phyloP scores from a whole-genome alignment of 768 basidiomycete species.

The Pleurotus tuber-regium region DNA sequence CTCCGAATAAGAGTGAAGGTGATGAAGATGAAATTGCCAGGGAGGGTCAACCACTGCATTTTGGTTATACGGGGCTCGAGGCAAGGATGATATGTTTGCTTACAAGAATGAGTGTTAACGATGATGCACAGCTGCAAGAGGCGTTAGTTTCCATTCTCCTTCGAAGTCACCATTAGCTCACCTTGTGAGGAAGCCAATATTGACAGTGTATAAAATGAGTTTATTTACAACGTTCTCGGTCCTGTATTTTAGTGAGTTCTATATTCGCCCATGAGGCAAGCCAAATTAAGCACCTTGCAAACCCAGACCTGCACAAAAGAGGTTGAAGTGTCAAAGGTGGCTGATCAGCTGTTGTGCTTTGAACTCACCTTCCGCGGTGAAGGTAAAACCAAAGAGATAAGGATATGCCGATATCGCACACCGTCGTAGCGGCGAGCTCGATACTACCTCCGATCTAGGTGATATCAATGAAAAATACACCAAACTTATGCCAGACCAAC shows the following conservation, averaged over 20 bases:
- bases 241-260: no score
- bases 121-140: constrained; percentile 9
- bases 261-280: no score
- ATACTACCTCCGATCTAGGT: constrained; percentile 13
- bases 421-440: constrained; percentile 11
- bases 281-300: constrained; percentile 7
- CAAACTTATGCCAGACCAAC: neutral
- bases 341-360: neutral
- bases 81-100: no score
- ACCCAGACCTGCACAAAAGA: constrained; percentile 9
- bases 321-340: no score
- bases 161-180: neutral
- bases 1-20: constrained; percentile 14
- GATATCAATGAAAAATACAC: neutral
- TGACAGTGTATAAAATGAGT: constrained; percentile 15
- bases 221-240: constrained; percentile 15
- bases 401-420: constrained; percentile 14
- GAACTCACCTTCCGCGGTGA: constrained; percentile 12
- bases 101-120: constrained; percentile 13
- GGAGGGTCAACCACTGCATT: constrained; percentile 13
- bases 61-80: no score
- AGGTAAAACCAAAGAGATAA: constrained; percentile 11
- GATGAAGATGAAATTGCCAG: constrained; percentile 13
- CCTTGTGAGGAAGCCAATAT: constrained; percentile 15
- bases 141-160: neutral